These are phyloP conservation scores for Vitis rupestris DNA, from an alignment of 164 flowering plant species.

Conservation along the genomic window DNA sequence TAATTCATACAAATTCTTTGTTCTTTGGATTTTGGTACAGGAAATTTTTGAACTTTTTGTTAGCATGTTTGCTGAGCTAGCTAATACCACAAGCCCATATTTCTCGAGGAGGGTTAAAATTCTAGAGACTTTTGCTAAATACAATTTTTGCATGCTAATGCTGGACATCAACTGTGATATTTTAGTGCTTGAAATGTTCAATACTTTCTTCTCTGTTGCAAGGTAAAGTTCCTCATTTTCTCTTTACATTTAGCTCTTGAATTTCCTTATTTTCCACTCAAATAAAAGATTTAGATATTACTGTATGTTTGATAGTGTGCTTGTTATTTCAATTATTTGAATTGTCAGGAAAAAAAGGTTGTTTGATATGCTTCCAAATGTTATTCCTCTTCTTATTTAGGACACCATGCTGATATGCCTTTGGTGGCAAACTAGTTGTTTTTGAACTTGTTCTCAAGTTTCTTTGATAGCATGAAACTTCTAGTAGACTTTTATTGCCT, in stretches of 20 bases:
- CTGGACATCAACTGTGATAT: conserved; percentile 74
- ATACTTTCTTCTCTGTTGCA: conserved; percentile 63
- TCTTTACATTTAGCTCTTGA: neutral
- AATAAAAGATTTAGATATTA: neutral
- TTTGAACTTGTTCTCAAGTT: too few relatives aligned
- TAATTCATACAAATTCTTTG: neutral
- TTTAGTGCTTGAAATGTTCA: conserved; percentile 77
- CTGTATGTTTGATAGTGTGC: too few relatives aligned
- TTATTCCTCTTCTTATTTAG: too few relatives aligned
- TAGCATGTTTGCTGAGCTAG: conserved; percentile 63
- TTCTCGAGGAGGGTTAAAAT: conserved; percentile 75
- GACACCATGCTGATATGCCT: too few relatives aligned
- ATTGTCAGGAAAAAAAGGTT: too few relatives aligned
- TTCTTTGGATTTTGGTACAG: conserved; percentile 36
- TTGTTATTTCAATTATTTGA: too few relatives aligned
- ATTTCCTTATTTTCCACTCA: neutral
- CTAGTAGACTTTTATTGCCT: too few relatives aligned
- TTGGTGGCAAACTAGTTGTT: too few relatives aligned
- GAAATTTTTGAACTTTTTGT: conserved; percentile 68
- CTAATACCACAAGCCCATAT: conserved; percentile 63
- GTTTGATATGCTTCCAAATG: too few relatives aligned
- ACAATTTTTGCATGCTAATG: conserved; percentile 74
- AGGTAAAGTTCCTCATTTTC: conserved; percentile 42
- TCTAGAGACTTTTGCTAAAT: conserved; percentile 73
- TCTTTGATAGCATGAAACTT: too few relatives aligned